Evolutionary conservation across 1,284 basidiomycete genomes (phyloP).

Genomic region (Cutaneotrichosporon spelunceum): DNA sequence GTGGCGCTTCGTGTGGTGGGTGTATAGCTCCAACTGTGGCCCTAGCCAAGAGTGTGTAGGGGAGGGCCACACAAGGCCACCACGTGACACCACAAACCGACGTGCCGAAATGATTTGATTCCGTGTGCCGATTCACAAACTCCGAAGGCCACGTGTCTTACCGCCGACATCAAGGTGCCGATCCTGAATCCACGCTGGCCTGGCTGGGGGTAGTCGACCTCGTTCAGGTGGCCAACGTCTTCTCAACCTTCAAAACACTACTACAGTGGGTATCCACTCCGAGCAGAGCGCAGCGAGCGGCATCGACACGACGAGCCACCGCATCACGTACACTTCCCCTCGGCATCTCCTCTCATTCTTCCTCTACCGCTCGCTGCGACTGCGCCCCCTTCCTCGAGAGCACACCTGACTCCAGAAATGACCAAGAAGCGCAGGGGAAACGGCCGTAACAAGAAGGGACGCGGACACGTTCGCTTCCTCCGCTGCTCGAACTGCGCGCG

Average conservation of each 20-base stretch:
- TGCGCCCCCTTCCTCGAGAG: neutral
- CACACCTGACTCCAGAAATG: constrained; percentile 46
- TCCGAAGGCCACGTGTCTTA: neutral
- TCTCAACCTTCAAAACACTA: constrained; percentile 7
- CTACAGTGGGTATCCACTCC: constrained; percentile 5
- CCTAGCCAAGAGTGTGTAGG: too few relatives aligned
- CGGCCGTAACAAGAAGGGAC: constrained; percentile 97
- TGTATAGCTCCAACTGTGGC: neutral
- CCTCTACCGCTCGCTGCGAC: neutral
- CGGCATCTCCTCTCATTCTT: neutral
- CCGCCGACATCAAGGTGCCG: neutral
- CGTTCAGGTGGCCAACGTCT: neutral
- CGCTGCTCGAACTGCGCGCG: constrained; percentile 97
- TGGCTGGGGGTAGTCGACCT: neutral
- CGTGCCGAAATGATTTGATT: neutral
- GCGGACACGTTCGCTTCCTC: constrained; percentile 89
- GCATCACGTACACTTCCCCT: neutral
- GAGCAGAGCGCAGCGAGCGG: neutral
- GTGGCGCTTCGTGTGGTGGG: neutral
- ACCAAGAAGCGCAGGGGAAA: constrained; percentile 99
- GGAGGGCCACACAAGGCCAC: neutral
- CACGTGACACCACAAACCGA: neutral
- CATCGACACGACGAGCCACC: neutral
- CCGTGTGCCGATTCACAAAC: neutral
- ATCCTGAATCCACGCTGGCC: neutral